These are phyloP conservation scores for Ogataea glucozyma DNA, from an alignment of 805 yeast species.

Conservation along the genomic window DNA sequence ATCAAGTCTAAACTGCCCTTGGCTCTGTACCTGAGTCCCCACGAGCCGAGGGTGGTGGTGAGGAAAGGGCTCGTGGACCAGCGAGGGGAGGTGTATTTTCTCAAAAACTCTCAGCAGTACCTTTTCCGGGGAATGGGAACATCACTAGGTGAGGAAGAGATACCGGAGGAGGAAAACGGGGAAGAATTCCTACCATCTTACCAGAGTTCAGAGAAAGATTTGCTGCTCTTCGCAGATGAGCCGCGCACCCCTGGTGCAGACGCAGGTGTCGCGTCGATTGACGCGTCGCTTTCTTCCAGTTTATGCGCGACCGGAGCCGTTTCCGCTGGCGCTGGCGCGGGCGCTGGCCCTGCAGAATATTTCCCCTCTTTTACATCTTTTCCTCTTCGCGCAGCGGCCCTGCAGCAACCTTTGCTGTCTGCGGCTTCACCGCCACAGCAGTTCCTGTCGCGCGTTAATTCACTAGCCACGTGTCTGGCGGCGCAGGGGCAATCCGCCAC, in stretches of 20 bases:
- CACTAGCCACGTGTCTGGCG: slow-evolving; percentile 12
- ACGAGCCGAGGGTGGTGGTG: slow-evolving; percentile 22
- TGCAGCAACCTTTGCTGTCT: too few relatives aligned
- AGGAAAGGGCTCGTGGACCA: background rate
- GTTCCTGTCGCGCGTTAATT: slow-evolving; percentile 25
- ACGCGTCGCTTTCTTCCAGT: slow-evolving; percentile 15
- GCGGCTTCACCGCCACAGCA: slow-evolving; percentile 20
- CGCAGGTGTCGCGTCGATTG: slow-evolving; percentile 14
- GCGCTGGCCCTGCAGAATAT: background rate
- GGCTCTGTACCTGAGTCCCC: slow-evolving; percentile 42
- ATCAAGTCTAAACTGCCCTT: slow-evolving; percentile 54
- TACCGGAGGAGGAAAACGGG: background rate
- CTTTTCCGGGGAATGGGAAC: too few relatives aligned
- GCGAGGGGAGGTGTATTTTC: background rate
- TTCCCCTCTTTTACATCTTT: background rate
- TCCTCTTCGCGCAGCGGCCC: background rate
- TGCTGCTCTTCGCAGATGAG: slow-evolving; percentile 31
- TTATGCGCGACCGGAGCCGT: too few relatives aligned
- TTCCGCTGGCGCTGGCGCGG: background rate
- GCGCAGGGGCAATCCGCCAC: slow-evolving; percentile 22
- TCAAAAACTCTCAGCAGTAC: background rate
- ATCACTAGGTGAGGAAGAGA: too few relatives aligned
- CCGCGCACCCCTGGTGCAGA: slow-evolving; percentile 15
- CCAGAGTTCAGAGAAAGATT: slow-evolving; percentile 8
- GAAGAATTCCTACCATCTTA: background rate